phyloP scores from a whole-genome alignment of 139 green algal species.

The Nannochloris sp. region DNA sequence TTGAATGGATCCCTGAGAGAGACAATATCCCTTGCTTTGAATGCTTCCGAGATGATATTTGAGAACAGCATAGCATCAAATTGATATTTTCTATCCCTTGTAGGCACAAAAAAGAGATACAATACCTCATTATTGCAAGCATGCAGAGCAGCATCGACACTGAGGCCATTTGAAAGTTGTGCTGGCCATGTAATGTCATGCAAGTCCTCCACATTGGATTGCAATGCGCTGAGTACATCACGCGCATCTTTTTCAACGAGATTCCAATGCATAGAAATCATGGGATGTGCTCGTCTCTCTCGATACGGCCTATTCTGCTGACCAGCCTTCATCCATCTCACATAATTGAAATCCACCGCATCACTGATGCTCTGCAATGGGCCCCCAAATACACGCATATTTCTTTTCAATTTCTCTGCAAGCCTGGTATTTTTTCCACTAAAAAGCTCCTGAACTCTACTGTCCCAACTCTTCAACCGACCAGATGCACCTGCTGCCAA shows the following conservation, averaged over 20 bases:
- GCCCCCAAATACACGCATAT: not conserved
- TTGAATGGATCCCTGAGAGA: too few relatives aligned
- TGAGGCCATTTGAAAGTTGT: too few relatives aligned
- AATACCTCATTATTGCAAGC: too few relatives aligned
- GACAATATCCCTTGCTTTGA: too few relatives aligned
- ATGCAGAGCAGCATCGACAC: too few relatives aligned
- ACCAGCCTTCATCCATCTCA: not conserved
- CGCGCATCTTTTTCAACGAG: not conserved
- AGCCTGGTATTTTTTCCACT: not conserved
- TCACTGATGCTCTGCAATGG: too few relatives aligned
- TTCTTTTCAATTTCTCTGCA: constrained; percentile 1
- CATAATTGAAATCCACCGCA: not conserved
- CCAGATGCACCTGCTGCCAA: not conserved
- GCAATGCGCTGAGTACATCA: not conserved
- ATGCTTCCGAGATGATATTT: too few relatives aligned
- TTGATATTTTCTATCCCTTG: too few relatives aligned
- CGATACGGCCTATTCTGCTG: not conserved
- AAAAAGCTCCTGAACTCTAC: not conserved
- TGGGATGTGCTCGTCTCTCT: not conserved
- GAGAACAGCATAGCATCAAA: too few relatives aligned
- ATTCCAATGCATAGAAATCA: not conserved
- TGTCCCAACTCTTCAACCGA: constrained; percentile 3
- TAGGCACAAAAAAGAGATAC: too few relatives aligned
- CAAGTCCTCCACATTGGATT: not conserved
- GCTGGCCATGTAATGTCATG: too few relatives aligned